phyloP scores from a whole-genome alignment of 1,139 yeast genomes.

The Yamadazyma kanchanaburiensis region DNA sequence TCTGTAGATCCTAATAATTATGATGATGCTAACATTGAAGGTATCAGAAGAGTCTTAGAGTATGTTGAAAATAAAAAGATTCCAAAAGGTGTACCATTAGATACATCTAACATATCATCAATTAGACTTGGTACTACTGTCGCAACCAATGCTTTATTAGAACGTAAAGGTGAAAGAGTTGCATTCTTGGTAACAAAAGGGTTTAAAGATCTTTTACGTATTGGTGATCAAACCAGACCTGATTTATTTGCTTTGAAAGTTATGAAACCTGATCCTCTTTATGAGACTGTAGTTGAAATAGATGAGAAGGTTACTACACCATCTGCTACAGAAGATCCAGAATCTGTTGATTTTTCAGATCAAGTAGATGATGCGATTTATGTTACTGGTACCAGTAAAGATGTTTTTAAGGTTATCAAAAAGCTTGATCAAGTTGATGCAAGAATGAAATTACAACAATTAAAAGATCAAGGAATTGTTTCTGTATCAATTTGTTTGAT shows the following conservation, averaged over 20 bases:
- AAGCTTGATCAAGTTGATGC: constrained; percentile 43
- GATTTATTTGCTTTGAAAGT: constrained; percentile 61
- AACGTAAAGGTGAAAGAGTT: constrained; percentile 62
- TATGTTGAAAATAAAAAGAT: constrained; percentile 8
- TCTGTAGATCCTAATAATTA: constrained; percentile 19
- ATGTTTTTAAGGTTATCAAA: constrained; percentile 51
- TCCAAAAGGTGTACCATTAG: constrained; percentile 14
- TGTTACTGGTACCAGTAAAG: constrained; percentile 58
- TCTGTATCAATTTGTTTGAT: constrained; percentile 66
- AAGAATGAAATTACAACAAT: constrained; percentile 28
- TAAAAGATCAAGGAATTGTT: constrained; percentile 53
- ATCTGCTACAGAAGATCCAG: constrained; percentile 60
- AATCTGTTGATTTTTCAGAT: constrained; percentile 16
- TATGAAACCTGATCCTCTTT: constrained; percentile 52
- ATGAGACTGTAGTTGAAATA: constrained; percentile 60
- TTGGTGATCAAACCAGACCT: constrained; percentile 75
- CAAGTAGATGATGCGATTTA: constrained; percentile 8
- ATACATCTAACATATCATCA: constrained; percentile 34
- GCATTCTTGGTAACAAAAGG: constrained; percentile 64
- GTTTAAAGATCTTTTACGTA: constrained; percentile 56
- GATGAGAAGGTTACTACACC: constrained; percentile 73
- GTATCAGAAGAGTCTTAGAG: constrained; percentile 18
- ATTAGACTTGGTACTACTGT: constrained; percentile 80
- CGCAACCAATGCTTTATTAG: constrained; percentile 71
- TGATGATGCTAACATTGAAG: constrained; percentile 20